A percentile compares a stretch with the other conserved stretches of the same genome.
phyloP scores from a whole-genome alignment of 371 early-diverging fungal genomes.

The Circinella minor region DNA sequence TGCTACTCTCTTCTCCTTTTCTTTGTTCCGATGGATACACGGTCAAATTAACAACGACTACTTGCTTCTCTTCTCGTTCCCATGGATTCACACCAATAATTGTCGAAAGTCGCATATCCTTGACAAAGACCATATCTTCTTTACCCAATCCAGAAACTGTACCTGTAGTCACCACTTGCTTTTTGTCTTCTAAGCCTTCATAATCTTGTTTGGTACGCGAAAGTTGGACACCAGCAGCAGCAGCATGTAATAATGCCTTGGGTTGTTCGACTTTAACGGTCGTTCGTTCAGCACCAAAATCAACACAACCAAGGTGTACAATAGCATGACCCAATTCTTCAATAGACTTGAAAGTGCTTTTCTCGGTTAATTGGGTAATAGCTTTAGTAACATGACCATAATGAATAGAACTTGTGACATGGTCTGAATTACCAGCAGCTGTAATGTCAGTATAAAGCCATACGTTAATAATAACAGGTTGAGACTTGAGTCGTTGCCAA shows the following conservation, averaged over 20 bases:
- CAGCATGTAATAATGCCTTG: slow-evolving; percentile 89
- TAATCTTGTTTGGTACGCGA: slow-evolving; percentile 68
- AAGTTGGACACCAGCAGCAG: slow-evolving; percentile 87
- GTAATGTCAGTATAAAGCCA: slow-evolving; percentile 76
- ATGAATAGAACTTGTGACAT: slow-evolving; percentile 79
- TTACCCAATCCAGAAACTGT: slow-evolving; percentile 49
- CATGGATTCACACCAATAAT: slow-evolving; percentile 96
- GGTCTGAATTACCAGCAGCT: slow-evolving; percentile 79
- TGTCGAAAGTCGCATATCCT: slow-evolving; percentile 77
- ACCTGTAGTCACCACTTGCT: slow-evolving; percentile 31
- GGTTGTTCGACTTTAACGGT: slow-evolving; percentile 87
- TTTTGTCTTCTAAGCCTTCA: slow-evolving; percentile 7
- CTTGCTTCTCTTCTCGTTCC: slow-evolving; percentile 95
- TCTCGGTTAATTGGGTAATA: slow-evolving; percentile 79
- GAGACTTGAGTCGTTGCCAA: slow-evolving; percentile 89
- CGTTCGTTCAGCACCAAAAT: slow-evolving; percentile 66
- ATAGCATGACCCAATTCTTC: slow-evolving; percentile 78
- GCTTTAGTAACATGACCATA: slow-evolving; percentile 83
- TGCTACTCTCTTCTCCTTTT: slow-evolving; percentile 51
- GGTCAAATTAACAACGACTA: slow-evolving; percentile 80
- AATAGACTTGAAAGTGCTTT: slow-evolving; percentile 68
- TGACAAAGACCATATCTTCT: slow-evolving; percentile 74
- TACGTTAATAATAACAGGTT: slow-evolving; percentile 84
- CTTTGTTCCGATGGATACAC: slow-evolving; percentile 60
- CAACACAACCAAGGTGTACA: slow-evolving; percentile 60